Evolutionary conservation across 1,139 yeast species (phyloP).

Genomic region (Geotrichum cucujoidarum): DNA sequence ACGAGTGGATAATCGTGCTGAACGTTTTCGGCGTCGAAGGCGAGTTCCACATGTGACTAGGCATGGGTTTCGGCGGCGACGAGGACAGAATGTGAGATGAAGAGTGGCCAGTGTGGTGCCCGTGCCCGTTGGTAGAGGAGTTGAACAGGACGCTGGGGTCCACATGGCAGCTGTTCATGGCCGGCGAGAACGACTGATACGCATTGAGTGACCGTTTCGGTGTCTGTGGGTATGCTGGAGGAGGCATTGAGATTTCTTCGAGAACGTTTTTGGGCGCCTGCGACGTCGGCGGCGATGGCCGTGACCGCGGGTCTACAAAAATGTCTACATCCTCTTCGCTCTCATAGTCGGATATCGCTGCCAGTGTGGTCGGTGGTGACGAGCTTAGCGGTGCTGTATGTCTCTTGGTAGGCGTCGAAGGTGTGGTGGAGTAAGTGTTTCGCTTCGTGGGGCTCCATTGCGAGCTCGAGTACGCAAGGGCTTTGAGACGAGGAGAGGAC

Average conservation of each 20-base stretch:
- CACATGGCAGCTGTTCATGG: slow-evolving; percentile 9
- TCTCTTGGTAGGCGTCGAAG: neutral
- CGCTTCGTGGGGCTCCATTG: too few species aligned
- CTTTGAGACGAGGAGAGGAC: too few species aligned
- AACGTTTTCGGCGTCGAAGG: slow-evolving; percentile 19
- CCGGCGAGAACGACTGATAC: neutral
- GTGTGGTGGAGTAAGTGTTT: too few species aligned
- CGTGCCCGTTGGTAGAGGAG: neutral
- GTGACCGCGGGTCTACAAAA: slow-evolving; percentile 3
- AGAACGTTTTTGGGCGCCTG: slow-evolving; percentile 1
- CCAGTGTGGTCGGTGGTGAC: slow-evolving; percentile 1
- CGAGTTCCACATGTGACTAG: neutral
- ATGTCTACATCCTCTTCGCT: neutral
- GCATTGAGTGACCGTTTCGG: neutral
- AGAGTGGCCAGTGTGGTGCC: too few species aligned
- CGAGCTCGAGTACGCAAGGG: too few species aligned
- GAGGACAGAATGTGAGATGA: slow-evolving; percentile 5
- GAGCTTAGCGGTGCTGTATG: slow-evolving; percentile 7
- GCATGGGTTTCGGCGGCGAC: slow-evolving; percentile 10
- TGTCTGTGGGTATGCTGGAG: slow-evolving; percentile 1
- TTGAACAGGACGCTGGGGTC: slow-evolving; percentile 16
- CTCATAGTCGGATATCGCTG: neutral
- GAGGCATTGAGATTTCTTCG: slow-evolving; percentile 4
- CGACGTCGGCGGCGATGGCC: neutral
- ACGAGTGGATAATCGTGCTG: slow-evolving; percentile 15